Base-by-base conservation (phyloP, 1,284 basidiomycete species). In the Ganoderma multipileum region DNA sequence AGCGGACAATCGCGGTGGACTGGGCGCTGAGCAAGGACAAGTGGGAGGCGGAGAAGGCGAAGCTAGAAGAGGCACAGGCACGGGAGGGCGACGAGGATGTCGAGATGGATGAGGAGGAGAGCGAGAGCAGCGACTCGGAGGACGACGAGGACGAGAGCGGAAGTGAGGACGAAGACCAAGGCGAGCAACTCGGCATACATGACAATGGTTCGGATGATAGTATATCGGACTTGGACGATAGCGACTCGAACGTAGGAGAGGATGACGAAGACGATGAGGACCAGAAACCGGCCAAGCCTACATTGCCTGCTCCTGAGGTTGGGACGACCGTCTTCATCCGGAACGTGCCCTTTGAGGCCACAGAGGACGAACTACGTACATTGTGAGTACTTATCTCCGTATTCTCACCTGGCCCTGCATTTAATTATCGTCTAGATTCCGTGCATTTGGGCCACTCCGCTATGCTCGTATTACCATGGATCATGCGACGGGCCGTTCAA, bases 21-120 rank as follows among this genome's bases (percentile, higher is more conserved):
- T 99, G 96, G 95, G 96, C 96, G 6, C 81, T 99, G 76, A 95
- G 95, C 78, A 98, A 99, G 82, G 93, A 95, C 67, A 94, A 93
- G 79, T 98, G 94, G 93, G 87, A 95, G 78, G 90, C 93, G 76
- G 92, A 91, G 79, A 91, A 88, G 81, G 88, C 84, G 71, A 89
- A 83, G 80, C 79, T 86, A 64, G 83, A 84, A 64, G 83, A 84
- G 55, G 83, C 80, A 39, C 79, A 76, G 39, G 79, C 76, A 20
- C 78, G 78, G 42, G 79, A 77, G 3, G 71, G 73, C 44, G 73
- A 63, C 9, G 78, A 71, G 18, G 76, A 79, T 18, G 75, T 72
- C 2, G 78, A 79, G 23, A 78, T 72, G 41, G 78, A 60, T 16
- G 69, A 76, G 28, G 69, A 76, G 28, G 80, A 81, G 18, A 77